Percentiles rank a stretch among this genome's conserved stretches.
Conservation (phyloP, 331 rosid species). For the Rhamnella rubrinervis region DNA sequence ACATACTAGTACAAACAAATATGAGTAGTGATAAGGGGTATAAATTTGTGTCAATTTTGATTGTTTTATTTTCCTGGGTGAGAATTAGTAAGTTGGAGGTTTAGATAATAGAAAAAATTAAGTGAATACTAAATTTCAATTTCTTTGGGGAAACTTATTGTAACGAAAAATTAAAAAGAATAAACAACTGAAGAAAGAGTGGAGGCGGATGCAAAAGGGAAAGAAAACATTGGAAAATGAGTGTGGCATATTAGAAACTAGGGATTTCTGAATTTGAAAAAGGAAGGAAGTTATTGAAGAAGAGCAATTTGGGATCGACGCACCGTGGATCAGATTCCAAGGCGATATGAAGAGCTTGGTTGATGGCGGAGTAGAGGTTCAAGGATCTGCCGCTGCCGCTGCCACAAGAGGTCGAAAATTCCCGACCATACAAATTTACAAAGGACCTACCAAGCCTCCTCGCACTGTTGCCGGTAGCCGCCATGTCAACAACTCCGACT, state of each 20-base stretch:
- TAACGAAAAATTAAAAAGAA: neutral
- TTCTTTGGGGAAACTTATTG: neutral
- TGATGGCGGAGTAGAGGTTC: slow-evolving; percentile 92
- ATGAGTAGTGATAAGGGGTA: too few species aligned
- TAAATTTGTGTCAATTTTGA: too few species aligned
- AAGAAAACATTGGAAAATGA: too few species aligned
- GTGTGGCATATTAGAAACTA: too few species aligned
- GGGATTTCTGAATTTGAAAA: neutral
- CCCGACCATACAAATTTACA: too few species aligned
- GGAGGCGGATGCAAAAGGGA: too few species aligned
- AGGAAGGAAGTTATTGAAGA: neutral
- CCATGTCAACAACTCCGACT: too few species aligned
- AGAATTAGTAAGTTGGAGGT: too few species aligned
- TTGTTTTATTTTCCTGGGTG: too few species aligned
- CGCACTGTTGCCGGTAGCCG: too few species aligned
- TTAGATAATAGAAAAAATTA: neutral
- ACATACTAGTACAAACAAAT: too few species aligned
- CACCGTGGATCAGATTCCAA: slow-evolving; percentile 90
- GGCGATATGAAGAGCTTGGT: slow-evolving; percentile 94
- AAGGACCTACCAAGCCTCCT: too few species aligned
- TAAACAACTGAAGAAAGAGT: neutral
- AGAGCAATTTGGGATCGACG: neutral
- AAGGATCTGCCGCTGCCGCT: slow-evolving; percentile 41
- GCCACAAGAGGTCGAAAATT: neutral
- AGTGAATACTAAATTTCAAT: neutral